Conservation (phyloP, 2,329 filamentous ascomycete genomes). For the Fusarium albosuccineum region DNA sequence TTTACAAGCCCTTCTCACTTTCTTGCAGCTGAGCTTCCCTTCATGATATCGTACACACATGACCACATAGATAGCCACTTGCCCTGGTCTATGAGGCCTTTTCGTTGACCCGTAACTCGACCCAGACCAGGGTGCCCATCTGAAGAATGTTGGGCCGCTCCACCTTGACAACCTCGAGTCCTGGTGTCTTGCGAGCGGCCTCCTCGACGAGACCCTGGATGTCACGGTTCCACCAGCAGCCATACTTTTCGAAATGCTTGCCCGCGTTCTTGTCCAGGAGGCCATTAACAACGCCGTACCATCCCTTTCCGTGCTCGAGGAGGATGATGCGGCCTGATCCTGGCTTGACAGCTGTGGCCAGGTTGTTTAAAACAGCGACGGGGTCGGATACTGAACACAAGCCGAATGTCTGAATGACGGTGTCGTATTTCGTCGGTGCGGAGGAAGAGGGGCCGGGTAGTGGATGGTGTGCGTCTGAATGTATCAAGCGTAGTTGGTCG, state of each 20-base stretch:
- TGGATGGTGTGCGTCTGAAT: slow-evolving; percentile 61
- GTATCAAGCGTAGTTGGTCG: slow-evolving; percentile 61
- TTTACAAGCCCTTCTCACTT: slow-evolving; percentile 39
- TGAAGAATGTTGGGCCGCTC: slow-evolving; percentile 66
- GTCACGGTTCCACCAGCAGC: slow-evolving; percentile 78
- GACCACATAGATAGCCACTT: too few relatives aligned
- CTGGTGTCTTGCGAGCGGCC: slow-evolving; percentile 62
- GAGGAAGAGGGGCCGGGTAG: slow-evolving; percentile 55
- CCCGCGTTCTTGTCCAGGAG: slow-evolving; percentile 68
- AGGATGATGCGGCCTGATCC: slow-evolving; percentile 70
- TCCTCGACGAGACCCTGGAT: slow-evolving; percentile 67
- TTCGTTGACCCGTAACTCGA: slow-evolving; percentile 64
- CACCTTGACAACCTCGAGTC: slow-evolving; percentile 68
- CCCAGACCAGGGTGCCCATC: slow-evolving; percentile 69
- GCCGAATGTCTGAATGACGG: slow-evolving; percentile 73
- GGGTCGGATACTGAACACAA: slow-evolving; percentile 73
- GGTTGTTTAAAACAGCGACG: slow-evolving; percentile 63
- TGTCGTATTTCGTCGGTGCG: slow-evolving; percentile 67
- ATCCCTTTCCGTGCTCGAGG: slow-evolving; percentile 72
- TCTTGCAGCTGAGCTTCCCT: slow-evolving; percentile 5
- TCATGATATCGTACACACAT: slow-evolving; percentile 24
- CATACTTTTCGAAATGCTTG: slow-evolving; percentile 70
- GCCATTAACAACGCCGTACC: slow-evolving; percentile 66
- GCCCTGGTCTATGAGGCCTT: slow-evolving; percentile 26
- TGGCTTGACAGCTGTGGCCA: slow-evolving; percentile 66